Evolutionary conservation across 331 rosid genomes (phyloP).

Genomic region (Rhamnella rubrinervis): DNA sequence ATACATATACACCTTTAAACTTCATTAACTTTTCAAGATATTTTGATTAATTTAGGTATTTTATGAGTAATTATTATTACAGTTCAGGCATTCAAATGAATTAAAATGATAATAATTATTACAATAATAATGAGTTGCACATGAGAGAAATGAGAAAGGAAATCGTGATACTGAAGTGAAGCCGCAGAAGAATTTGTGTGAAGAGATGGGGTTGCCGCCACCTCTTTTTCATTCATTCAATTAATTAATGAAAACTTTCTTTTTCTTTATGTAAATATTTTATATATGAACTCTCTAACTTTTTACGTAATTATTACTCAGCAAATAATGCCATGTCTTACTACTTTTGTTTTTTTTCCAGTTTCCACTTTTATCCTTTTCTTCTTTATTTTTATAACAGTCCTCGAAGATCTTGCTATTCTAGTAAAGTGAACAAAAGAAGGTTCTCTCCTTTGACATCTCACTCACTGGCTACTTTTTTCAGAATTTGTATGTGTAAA

Average conservation of each 20-base stretch:
- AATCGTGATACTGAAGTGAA: conserved; percentile 9
- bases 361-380: conserved; percentile 23
- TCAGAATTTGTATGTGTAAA: neutral
- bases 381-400: conserved; percentile 5
- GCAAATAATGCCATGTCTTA: conserved; percentile 13
- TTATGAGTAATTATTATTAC: too few relatives aligned
- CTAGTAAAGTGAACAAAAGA: conserved; percentile 10
- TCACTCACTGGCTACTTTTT: conserved; percentile 2
- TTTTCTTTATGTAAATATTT: neutral
- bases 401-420: conserved; percentile 15
- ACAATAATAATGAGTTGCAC: too few relatives aligned
- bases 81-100: too few relatives aligned
- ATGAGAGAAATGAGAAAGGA: too few relatives aligned
- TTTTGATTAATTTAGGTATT: too few relatives aligned
- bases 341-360: conserved; percentile 22
- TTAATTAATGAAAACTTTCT: conserved; percentile 1
- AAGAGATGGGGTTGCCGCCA: neutral
- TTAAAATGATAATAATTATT: too few relatives aligned
- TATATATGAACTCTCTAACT: conserved; percentile 1
- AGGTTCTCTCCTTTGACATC: conserved; percentile 26
- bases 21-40: too few relatives aligned
- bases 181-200: neutral
- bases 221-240: neutral
- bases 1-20: too few relatives aligned
- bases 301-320: conserved; percentile 28